Conservation (phyloP, 1,284 basidiomycete species). For the Cryptococcus deneoformans region DNA sequence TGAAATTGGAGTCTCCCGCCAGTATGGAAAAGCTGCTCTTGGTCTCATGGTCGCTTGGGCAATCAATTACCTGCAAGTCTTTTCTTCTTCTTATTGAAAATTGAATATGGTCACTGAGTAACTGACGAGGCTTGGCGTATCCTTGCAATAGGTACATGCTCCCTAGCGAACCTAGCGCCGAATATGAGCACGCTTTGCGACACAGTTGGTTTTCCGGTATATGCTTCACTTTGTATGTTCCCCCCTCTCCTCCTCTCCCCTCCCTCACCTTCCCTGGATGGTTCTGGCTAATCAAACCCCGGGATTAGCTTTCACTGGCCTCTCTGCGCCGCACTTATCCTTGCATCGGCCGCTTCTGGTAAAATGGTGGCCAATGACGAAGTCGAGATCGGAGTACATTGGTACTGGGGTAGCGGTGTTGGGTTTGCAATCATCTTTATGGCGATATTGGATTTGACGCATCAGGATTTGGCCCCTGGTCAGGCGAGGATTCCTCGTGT, state of each 20-base stretch:
- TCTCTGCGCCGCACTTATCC: slow-evolving; percentile 43
- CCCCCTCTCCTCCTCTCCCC: not conserved
- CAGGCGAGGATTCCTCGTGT: not conserved
- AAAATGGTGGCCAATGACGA: slow-evolving; percentile 35
- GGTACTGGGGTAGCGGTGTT: slow-evolving; percentile 47
- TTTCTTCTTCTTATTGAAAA: not conserved
- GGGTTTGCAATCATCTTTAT: slow-evolving; percentile 44
- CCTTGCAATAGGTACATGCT: slow-evolving; percentile 20
- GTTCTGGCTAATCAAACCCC: not conserved
- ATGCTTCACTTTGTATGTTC: slow-evolving; percentile 40
- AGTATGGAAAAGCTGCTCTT: slow-evolving; percentile 44
- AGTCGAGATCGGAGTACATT: slow-evolving; percentile 12
- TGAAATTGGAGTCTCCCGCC: slow-evolving; percentile 26
- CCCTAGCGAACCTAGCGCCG: slow-evolving; percentile 27
- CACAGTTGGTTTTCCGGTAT: slow-evolving; percentile 46
- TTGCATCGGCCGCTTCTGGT: slow-evolving; percentile 46
- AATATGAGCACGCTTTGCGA: slow-evolving; percentile 47
- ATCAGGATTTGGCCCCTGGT: slow-evolving; percentile 25
- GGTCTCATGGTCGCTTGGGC: slow-evolving; percentile 51
- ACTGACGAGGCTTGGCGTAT: not conserved
- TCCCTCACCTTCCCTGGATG: not conserved
- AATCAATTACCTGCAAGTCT: slow-evolving; percentile 48
- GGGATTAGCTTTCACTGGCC: slow-evolving; percentile 43
- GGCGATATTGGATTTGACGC: slow-evolving; percentile 41
- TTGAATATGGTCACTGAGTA: not conserved